phyloP scores from a whole-genome alignment of 2,329 filamentous ascomycete species.

The Colletotrichum sp. region DNA sequence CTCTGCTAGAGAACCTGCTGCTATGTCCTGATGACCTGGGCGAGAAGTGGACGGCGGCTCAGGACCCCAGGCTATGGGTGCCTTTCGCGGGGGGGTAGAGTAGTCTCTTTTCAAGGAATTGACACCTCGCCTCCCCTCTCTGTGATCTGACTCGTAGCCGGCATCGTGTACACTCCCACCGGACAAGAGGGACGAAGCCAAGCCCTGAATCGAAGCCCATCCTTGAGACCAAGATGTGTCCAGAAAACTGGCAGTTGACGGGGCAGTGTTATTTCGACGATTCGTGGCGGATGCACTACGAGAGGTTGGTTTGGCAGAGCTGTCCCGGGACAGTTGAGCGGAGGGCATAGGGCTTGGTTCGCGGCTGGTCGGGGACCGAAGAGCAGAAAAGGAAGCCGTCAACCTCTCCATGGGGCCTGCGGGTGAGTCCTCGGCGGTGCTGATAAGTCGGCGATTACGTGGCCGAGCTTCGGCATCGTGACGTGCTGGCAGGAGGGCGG shows the following conservation, averaged over 20 bases:
- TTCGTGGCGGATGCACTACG: not conserved
- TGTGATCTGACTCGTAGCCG: constrained; percentile 19
- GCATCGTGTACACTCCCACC: constrained; percentile 33
- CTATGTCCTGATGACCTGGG: constrained; percentile 53
- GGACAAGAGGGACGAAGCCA: constrained; percentile 52
- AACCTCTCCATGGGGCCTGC: constrained; percentile 33
- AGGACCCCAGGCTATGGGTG: constrained; percentile 53
- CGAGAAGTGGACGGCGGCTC: constrained; percentile 43
- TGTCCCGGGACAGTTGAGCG: constrained; percentile 27
- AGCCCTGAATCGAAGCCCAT: constrained; percentile 61
- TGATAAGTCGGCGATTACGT: constrained; percentile 54
- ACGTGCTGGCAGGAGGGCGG: constrained; percentile 46
- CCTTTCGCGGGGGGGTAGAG: constrained; percentile 23
- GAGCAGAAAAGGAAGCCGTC: constrained; percentile 26
- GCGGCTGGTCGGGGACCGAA: constrained; percentile 45
- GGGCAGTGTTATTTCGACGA: constrained; percentile 32
- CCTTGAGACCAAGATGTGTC: constrained; percentile 58
- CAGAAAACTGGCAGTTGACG: constrained; percentile 45
- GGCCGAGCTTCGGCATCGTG: constrained; percentile 51
- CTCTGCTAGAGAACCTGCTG: constrained; percentile 57
- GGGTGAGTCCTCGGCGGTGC: constrained; percentile 32
- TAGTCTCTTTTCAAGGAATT: constrained; percentile 16
- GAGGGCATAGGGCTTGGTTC: constrained; percentile 55
- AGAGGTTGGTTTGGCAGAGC: not conserved
- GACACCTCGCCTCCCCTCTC: constrained; percentile 4